Conservation (phyloP, 2,329 filamentous ascomycete genomes). For the Dactylellina parvicollis region DNA sequence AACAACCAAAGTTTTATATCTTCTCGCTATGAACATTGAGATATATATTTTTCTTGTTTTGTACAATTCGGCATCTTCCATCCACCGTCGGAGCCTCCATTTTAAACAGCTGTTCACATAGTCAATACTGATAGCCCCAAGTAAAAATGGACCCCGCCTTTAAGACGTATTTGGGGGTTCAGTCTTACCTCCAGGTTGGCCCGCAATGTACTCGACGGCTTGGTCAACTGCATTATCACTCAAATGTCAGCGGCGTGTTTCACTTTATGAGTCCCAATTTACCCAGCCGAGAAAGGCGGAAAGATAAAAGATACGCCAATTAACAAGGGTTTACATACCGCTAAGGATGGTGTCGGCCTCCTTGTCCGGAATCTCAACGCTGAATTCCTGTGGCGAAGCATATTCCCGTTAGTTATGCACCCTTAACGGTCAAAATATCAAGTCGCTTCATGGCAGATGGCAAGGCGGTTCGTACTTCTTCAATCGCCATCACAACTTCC, state of each 20-base stretch:
- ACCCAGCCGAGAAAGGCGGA: slow-evolving; percentile 10
- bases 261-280: background rate
- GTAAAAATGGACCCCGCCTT: background rate
- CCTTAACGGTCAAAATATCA: background rate
- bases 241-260: background rate
- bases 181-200: slow-evolving; percentile 87
- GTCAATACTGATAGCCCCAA: slow-evolving; percentile 50
- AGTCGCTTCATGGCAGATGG: background rate
- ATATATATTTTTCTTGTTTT: slow-evolving; percentile 14
- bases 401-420: background rate
- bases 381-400: slow-evolving; percentile 69
- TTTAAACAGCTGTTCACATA: slow-evolving; percentile 60
- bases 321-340: slow-evolving; percentile 70
- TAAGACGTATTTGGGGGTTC: slow-evolving; percentile 20
- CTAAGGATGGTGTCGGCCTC: slow-evolving; percentile 94
- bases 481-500: slow-evolving; percentile 99
- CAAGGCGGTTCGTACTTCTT: slow-evolving; percentile 74
- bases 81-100: background rate
- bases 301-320: slow-evolving; percentile 50
- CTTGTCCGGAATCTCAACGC: slow-evolving; percentile 98
- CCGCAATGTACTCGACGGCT: slow-evolving; percentile 91
- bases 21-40: background rate
- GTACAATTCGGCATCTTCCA: slow-evolving; percentile 12
- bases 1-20: slow-evolving; percentile 2
- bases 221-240: slow-evolving; percentile 75